These are phyloP conservation scores for Asparagopsis taxiformis DNA, from an alignment of 31 red algal genomes.

Conservation along the genomic window DNA sequence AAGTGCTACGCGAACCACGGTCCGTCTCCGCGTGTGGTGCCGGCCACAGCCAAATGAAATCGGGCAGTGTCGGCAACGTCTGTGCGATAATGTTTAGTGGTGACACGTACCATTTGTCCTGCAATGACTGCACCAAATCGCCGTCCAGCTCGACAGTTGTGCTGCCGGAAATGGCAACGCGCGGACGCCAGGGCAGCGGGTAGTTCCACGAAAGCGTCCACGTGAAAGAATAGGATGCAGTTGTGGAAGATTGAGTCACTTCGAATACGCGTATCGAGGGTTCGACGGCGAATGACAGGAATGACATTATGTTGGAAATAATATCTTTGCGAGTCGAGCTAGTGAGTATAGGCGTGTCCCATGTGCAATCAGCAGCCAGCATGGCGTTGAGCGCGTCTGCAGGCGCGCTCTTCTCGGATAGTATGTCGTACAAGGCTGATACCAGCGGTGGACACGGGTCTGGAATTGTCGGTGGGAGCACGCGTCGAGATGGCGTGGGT, in stretches of 20 bases:
- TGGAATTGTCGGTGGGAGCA: background rate
- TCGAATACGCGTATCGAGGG: background rate
- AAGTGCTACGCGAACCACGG: background rate
- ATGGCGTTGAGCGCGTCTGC: constrained; percentile 1
- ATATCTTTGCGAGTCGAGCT: background rate
- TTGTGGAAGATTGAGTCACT: background rate
- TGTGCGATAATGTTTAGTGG: background rate
- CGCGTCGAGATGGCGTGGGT: background rate
- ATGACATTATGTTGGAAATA: background rate
- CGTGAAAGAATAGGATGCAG: background rate
- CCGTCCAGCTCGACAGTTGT: background rate
- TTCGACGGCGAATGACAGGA: constrained; percentile 6
- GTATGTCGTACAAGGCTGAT: background rate
- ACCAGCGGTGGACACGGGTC: background rate
- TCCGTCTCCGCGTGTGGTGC: constrained; percentile 25
- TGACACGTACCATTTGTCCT: constrained; percentile 9
- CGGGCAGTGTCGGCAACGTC: constrained; percentile 5
- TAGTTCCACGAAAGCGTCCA: constrained; percentile 26
- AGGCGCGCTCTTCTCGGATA: background rate
- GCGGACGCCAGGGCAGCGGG: constrained; percentile 32
- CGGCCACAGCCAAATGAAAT: constrained; percentile 26
- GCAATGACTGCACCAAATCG: background rate
- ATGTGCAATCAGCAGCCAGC: background rate
- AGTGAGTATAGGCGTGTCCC: constrained; percentile 18
- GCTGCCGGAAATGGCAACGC: constrained; percentile 14